Percentiles rank a stretch among this genome's conserved stretches.
These are phyloP conservation scores for Penicillium paxilli DNA, from an alignment of 495 filamentous ascomycete species.

Conservation along the genomic window DNA sequence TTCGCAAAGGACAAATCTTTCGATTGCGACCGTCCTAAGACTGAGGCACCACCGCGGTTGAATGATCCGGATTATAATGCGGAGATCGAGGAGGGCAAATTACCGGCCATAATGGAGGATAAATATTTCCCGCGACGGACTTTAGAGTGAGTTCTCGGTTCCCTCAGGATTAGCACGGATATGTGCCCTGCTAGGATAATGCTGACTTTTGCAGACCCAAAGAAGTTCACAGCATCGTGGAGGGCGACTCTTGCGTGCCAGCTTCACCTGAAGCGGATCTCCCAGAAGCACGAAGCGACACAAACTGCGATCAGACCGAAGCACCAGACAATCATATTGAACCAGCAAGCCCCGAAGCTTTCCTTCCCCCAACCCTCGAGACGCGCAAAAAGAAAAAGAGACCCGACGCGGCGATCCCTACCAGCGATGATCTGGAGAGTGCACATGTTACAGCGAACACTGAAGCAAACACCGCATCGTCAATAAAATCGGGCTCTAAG, in stretches of 20 bases:
- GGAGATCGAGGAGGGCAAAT: conserved; percentile 54
- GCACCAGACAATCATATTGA: background rate
- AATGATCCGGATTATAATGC: conserved; percentile 11
- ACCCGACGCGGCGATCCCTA: background rate
- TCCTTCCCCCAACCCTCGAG: conserved; percentile 37
- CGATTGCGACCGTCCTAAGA: conserved; percentile 18
- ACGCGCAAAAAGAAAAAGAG: conserved; percentile 45
- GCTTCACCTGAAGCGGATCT: conserved; percentile 48
- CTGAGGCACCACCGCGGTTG: conserved; percentile 11
- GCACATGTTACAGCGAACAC: background rate
- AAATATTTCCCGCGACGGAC: conserved; percentile 73
- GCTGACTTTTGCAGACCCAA: conserved; percentile 35
- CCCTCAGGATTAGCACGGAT: too few relatives aligned
- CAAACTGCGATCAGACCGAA: background rate
- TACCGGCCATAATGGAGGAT: conserved; percentile 84
- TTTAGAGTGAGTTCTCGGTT: conserved; percentile 59
- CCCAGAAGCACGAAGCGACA: conserved; percentile 38
- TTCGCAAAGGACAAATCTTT: conserved; percentile 13
- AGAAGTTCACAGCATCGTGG: conserved; percentile 44
- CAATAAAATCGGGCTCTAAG: conserved; percentile 55
- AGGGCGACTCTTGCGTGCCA: conserved; percentile 45
- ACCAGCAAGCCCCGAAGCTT: conserved; percentile 10
- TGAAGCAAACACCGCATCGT: background rate
- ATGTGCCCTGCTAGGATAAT: background rate
- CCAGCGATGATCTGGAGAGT: background rate